Conservation (phyloP, 352 stramenopile genomes). For the Phytopythium delawarense region DNA sequence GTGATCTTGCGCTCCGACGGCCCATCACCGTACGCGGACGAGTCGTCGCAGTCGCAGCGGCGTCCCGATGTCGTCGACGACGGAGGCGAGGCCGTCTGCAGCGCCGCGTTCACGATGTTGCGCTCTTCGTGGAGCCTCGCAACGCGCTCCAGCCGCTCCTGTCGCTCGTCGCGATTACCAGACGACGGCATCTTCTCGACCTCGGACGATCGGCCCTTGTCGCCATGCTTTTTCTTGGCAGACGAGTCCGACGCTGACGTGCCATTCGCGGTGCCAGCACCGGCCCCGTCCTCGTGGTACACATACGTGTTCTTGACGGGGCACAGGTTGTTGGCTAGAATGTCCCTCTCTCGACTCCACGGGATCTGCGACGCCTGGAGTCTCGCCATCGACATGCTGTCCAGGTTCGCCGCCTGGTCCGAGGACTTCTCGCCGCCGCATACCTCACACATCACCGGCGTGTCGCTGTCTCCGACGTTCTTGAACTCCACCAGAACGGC, state of each 20-base stretch:
- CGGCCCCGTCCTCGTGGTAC: conserved; percentile 55
- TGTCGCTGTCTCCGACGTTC: conserved; percentile 24
- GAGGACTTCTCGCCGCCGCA: conserved; percentile 58
- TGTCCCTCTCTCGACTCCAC: conserved; percentile 53
- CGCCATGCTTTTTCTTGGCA: conserved; percentile 45
- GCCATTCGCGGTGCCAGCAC: conserved; percentile 11
- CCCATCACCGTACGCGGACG: not conserved
- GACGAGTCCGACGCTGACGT: conserved; percentile 9
- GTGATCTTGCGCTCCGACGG: conserved; percentile 23
- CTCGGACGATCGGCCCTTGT: conserved; percentile 30
- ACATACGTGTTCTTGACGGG: conserved; percentile 64
- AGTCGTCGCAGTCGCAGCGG: conserved; percentile 14
- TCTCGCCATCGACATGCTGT: conserved; percentile 12
- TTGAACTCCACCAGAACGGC: conserved; percentile 66
- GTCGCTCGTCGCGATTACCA: conserved; percentile 61
- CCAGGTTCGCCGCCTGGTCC: conserved; percentile 16
- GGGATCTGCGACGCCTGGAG: conserved; percentile 56
- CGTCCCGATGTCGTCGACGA: not conserved
- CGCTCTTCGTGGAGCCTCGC: conserved; percentile 65
- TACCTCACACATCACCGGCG: conserved; percentile 28
- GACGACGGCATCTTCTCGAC: conserved; percentile 68
- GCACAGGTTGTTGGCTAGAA: conserved; percentile 68
- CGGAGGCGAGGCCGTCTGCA: not conserved
- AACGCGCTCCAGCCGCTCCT: conserved; percentile 62
- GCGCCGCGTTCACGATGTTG: conserved; percentile 36